Evolutionary conservation across 2,329 filamentous ascomycete genomes (phyloP).

Genomic region (Tothia fuscella): DNA sequence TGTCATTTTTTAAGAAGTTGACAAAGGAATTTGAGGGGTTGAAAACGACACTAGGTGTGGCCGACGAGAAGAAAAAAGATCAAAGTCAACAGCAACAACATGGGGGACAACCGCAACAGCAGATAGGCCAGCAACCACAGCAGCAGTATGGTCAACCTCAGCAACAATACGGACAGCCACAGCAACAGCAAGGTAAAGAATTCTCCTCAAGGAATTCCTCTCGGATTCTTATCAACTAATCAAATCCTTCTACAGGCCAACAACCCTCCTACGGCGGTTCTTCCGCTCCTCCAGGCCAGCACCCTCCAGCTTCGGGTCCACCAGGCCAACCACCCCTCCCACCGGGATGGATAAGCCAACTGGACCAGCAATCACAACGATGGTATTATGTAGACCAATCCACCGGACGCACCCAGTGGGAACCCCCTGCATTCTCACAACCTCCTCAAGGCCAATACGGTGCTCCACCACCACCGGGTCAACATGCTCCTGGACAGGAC

Average conservation of each 20-base stretch:
- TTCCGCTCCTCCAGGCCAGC: conserved; percentile 18
- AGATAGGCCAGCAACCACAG: conserved; percentile 2
- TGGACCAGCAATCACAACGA: conserved; percentile 47
- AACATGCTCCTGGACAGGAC: conserved; percentile 16
- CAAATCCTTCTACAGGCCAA: conserved; percentile 8
- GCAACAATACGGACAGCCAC: conserved; percentile 13
- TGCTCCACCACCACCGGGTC: conserved; percentile 18
- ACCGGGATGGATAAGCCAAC: conserved; percentile 51
- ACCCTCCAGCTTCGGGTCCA: conserved; percentile 20
- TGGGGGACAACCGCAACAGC: background rate
- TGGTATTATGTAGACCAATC: conserved; percentile 55
- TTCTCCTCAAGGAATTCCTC: background rate
- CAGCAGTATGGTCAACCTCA: conserved; percentile 4
- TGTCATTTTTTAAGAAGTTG: conserved; percentile 37
- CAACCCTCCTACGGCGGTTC: background rate
- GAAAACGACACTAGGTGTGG: conserved; percentile 21
- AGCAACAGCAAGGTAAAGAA: conserved; percentile 12
- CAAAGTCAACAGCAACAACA: conserved; percentile 12
- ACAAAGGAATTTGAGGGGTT: conserved; percentile 33
- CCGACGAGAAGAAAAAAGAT: conserved; percentile 18
- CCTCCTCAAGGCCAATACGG: conserved; percentile 19
- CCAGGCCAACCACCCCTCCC: conserved; percentile 38
- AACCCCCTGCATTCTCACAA: conserved; percentile 34
- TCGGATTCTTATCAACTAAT: background rate
- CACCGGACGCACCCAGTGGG: conserved; percentile 53